A percentile compares a stretch with the other conserved stretches of the same genome.
phyloP scores from a whole-genome alignment of 768 basidiomycete species.

The Naganishia kalamii region DNA sequence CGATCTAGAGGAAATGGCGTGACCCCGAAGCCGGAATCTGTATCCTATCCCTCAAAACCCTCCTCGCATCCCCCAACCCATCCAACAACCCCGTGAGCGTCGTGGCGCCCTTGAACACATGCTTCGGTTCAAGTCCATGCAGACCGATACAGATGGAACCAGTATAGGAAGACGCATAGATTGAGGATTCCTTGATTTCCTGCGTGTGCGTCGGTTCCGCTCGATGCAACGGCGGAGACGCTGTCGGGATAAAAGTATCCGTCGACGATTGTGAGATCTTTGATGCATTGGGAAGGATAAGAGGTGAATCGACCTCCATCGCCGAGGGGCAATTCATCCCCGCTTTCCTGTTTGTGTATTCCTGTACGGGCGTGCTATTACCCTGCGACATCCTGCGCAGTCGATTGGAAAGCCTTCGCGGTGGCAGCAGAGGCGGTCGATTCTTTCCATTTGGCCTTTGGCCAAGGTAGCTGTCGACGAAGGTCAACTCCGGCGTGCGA shows the following conservation, averaged over 20 bases:
- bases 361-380: neutral
- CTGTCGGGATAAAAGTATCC: constrained; percentile 2
- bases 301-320: constrained; percentile 20
- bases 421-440: constrained; percentile 5
- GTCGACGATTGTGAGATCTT: constrained; percentile 4
- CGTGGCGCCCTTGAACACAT: constrained; percentile 14
- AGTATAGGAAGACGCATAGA: constrained; percentile 18
- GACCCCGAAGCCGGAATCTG: neutral
- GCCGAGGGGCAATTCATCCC: constrained; percentile 11
- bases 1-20: neutral
- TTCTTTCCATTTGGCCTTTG: constrained; percentile 1
- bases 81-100: constrained; percentile 16
- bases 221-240: neutral
- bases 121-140: constrained; percentile 13
- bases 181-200: constrained; percentile 18
- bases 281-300: constrained; percentile 7
- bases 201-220: neutral
- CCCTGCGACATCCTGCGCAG: constrained; percentile 10
- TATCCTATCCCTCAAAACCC: constrained; percentile 1
- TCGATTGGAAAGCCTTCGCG: constrained; percentile 19
- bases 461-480: constrained; percentile 19
- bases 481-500: neutral
- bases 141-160: constrained; percentile 22
- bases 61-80: constrained; percentile 17
- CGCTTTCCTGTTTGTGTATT: neutral